Percentiles rank a stretch among this genome's conserved stretches.
These are phyloP conservation scores for Diaporthe eres DNA, from an alignment of 2,329 filamentous ascomycete species.

Conservation along the genomic window DNA sequence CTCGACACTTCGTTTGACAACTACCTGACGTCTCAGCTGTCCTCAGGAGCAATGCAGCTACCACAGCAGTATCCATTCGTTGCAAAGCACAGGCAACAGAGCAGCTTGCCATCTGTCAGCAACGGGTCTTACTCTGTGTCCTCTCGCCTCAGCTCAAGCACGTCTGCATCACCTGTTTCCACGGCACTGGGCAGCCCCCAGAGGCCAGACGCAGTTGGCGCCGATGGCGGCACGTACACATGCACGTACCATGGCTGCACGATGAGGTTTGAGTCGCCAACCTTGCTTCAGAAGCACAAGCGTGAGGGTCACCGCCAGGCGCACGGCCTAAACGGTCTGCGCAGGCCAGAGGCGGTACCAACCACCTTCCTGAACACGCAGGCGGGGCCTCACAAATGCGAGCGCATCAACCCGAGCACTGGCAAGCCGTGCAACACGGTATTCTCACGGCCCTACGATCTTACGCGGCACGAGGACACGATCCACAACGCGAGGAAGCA, in stretches of 20 bases:
- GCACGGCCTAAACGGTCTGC: constrained; percentile 62
- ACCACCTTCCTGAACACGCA: constrained; percentile 82
- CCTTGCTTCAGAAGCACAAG: constrained; percentile 94
- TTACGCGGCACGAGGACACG: constrained; percentile 96
- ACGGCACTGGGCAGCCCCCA: constrained; percentile 51
- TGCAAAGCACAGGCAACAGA: constrained; percentile 53
- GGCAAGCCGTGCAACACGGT: constrained; percentile 95
- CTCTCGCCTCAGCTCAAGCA: constrained; percentile 59
- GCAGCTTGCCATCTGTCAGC: constrained; percentile 54
- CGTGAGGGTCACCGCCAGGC: constrained; percentile 89
- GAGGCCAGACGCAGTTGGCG: constrained; percentile 74
- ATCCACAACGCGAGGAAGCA: constrained; percentile 96
- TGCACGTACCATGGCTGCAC: constrained; percentile 96
- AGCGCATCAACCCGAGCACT: constrained; percentile 93
- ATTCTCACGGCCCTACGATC: constrained; percentile 95
- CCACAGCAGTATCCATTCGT: constrained; percentile 68
- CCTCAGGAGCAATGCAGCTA: constrained; percentile 54
- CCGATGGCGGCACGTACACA: constrained; percentile 91
- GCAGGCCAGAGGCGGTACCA: constrained; percentile 56
- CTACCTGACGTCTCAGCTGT: constrained; percentile 53
- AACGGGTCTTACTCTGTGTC: constrained; percentile 48
- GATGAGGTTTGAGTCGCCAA: constrained; percentile 88
- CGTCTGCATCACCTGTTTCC: constrained; percentile 55
- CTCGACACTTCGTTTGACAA: constrained; percentile 46
- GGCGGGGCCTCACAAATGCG: constrained; percentile 92